Conservation (phyloP, 2,329 filamentous ascomycete genomes). For the Colletotrichum neosansevieriae region DNA sequence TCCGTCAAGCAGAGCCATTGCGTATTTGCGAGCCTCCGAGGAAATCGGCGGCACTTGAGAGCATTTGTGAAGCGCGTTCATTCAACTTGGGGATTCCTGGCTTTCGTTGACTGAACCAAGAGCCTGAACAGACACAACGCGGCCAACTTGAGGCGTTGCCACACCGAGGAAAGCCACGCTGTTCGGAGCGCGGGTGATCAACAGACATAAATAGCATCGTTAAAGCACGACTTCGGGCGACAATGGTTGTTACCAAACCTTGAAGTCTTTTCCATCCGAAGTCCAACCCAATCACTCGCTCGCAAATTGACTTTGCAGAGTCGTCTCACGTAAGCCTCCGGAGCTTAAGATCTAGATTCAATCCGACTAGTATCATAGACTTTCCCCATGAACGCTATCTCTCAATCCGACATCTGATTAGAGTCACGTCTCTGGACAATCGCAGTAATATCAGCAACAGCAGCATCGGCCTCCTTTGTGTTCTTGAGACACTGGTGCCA, state of each 20-base stretch:
- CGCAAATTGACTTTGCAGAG: not conserved
- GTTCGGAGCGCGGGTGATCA: not conserved
- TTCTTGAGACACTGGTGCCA: constrained; percentile 17
- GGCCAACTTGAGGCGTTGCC: not conserved
- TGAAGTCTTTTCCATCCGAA: constrained; percentile 2
- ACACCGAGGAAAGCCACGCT: not conserved
- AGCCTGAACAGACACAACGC: not conserved
- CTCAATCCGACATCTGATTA: too few species aligned
- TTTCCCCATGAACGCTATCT: not conserved
- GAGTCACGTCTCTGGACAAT: not conserved
- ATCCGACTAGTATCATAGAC: not conserved
- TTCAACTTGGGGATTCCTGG: not conserved
- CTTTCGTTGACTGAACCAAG: not conserved
- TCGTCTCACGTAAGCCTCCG: constrained; percentile 10
- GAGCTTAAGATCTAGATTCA: constrained; percentile 3
- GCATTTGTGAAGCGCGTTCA: not conserved
- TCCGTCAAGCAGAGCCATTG: not conserved
- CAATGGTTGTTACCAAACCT: not conserved
- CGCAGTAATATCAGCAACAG: not conserved
- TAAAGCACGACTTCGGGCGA: not conserved
- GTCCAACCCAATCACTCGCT: constrained; percentile 4
- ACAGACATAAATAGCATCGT: constrained; percentile 12
- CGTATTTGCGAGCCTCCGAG: too few species aligned
- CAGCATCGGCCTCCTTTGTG: not conserved
- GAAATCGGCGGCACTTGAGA: not conserved